Base-by-base conservation (phyloP, 108 stramenopile species). In the Bacterosira constricta region DNA sequence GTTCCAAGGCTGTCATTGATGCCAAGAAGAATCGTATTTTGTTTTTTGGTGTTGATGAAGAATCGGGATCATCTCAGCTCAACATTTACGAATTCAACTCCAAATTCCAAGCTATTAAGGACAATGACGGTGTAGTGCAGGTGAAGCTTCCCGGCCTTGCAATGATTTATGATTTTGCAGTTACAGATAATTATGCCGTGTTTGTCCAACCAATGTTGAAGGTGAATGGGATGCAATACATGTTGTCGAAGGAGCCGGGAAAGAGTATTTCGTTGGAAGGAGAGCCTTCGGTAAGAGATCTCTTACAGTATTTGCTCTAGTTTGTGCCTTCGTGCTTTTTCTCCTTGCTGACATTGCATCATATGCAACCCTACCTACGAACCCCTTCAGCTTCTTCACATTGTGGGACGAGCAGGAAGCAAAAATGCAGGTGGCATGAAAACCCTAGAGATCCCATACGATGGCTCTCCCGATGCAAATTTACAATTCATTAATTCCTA, bases 11-110 rank as follows among this genome's bases (percentile, higher is more conserved):
- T 41, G 83, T 75, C 0, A 64, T 81, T 58, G 88, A 91, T 61
- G 66, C 90, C 5, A 54, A 68, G 47, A 73, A 75, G n/a, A 69
- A 94, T 63, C 73, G 86, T 18, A 88, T 91, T 11, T 37, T 91
- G 18, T 86, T 94, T 47, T 91, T 89, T 71, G 73, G 74, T 15
- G 63, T 88, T 29, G 74, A 84, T 47, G 84, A 88, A 68, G 84
- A 83, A 38, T 69, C 77, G 12, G 69, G 63, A 30, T 66, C 73
- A 30, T 88, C 88, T 9, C 77, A 86, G 29, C 34, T 94, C 39
- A 89, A 81, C 9, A 35, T 89, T 29, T 89, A 85, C 55, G 93
- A 92, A 71, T 94, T 94, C 83, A 82, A 90, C 51, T 62, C 75
- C 53, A 84, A 85, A 9, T 94, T 94, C 57, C 86, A 85, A 27